These are phyloP conservation scores for Aspergillus carbonarius DNA, from an alignment of 2,329 filamentous ascomycete species.

Conservation along the genomic window DNA sequence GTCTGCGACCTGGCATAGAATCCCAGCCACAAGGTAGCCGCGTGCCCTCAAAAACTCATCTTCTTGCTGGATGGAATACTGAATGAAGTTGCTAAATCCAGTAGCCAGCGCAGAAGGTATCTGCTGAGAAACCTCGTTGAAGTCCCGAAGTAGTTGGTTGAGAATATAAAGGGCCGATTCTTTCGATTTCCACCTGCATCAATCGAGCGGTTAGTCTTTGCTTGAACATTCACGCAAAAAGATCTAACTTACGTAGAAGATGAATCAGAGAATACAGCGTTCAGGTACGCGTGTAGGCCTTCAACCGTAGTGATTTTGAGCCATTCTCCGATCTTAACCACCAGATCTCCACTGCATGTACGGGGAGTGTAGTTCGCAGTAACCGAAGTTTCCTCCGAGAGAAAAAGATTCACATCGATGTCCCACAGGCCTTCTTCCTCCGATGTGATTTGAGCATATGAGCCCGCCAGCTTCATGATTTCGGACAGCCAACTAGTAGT, in stretches of 20 bases:
- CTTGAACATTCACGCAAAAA: not conserved
- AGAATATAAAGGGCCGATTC: constrained; percentile 84
- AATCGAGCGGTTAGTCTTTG: constrained; percentile 13
- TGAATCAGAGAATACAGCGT: constrained; percentile 63
- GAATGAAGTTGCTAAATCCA: constrained; percentile 77
- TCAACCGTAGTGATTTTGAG: constrained; percentile 72
- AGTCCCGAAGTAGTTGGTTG: constrained; percentile 79
- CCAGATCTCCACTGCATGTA: constrained; percentile 85
- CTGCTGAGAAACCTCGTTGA: constrained; percentile 71
- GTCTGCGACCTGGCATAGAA: constrained; percentile 68
- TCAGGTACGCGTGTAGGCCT: constrained; percentile 74
- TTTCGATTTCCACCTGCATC: constrained; percentile 62
- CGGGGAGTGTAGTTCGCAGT: constrained; percentile 95
- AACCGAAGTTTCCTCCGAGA: constrained; percentile 91
- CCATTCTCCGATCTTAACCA: constrained; percentile 93
- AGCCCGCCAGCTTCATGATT: constrained; percentile 79
- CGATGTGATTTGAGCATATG: constrained; percentile 83
- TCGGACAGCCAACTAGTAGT: constrained; percentile 79
- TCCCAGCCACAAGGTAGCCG: constrained; percentile 82
- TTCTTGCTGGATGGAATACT: constrained; percentile 68
- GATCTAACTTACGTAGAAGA: constrained; percentile 34
- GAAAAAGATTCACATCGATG: constrained; percentile 90
- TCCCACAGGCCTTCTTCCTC: constrained; percentile 97
- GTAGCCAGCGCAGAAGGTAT: constrained; percentile 69
- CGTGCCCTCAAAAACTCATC: constrained; percentile 79